These are phyloP conservation scores for Raphanus raphanistrum DNA, from an alignment of 345 rosid genomes.

Conservation along the genomic window DNA sequence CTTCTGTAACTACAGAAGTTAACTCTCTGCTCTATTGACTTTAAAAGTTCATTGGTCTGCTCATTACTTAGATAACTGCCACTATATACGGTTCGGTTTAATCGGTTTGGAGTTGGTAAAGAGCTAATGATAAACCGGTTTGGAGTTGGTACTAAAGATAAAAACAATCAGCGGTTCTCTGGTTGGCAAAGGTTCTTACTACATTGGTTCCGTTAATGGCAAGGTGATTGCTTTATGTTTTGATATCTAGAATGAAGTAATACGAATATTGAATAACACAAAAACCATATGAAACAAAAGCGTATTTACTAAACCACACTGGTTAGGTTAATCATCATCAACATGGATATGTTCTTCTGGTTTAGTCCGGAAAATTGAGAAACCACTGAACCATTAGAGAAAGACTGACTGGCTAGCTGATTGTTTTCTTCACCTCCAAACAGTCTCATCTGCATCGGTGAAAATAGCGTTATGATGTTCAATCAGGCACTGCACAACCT, in stretches of 20 bases:
- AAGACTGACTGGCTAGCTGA: not conserved
- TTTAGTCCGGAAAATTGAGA: not conserved
- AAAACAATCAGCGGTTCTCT: not conserved
- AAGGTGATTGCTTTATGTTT: not conserved
- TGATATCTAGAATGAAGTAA: not conserved
- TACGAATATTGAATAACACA: not conserved
- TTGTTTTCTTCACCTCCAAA: conserved; percentile 32
- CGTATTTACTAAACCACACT: conserved; percentile 32
- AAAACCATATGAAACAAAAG: conserved; percentile 7
- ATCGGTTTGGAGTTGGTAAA: too few species aligned
- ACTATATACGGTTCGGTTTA: not conserved
- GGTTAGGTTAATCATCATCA: conserved; percentile 20
- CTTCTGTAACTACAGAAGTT: not conserved
- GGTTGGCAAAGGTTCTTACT: not conserved
- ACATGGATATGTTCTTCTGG: conserved; percentile 17
- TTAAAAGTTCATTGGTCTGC: not conserved
- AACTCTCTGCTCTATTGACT: not conserved
- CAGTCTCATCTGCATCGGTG: conserved; percentile 61
- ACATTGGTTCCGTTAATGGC: not conserved
- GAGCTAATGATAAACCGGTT: too few species aligned
- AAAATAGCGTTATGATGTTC: conserved; percentile 87
- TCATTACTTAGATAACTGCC: not conserved
- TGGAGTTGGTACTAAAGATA: too few species aligned
- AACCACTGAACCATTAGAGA: not conserved
- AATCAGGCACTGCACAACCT: conserved; percentile 78